Conservation (phyloP, 169 alveolate species). For the Cryptosporidium xiaoi region DNA sequence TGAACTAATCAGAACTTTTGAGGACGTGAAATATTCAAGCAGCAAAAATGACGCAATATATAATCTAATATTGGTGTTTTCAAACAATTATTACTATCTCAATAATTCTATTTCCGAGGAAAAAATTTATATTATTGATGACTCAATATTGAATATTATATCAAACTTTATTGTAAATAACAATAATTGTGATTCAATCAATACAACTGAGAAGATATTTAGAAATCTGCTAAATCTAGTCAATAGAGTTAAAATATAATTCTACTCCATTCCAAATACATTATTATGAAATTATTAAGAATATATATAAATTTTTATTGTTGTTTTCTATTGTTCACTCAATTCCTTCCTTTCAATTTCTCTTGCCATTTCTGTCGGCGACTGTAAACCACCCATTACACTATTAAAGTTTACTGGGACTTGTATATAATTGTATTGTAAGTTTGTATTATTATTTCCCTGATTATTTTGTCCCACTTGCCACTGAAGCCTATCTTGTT, state of each 20-base stretch:
- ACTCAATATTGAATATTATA: background rate
- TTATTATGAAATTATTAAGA: too few species aligned
- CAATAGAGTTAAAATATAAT: background rate
- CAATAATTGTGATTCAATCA: background rate
- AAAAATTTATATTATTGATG: slow-evolving; percentile 18
- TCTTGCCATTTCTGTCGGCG: slow-evolving; percentile 70
- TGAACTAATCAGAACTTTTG: slow-evolving; percentile 2
- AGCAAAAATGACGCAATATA: slow-evolving; percentile 11
- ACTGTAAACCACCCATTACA: slow-evolving; percentile 56
- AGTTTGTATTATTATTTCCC: background rate
- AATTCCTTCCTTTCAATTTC: slow-evolving; percentile 22
- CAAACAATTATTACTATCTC: slow-evolving; percentile 22
- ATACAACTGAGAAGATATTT: slow-evolving; percentile 9
- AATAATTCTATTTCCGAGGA: background rate
- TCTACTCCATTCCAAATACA: too few species aligned
- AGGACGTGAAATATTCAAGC: background rate
- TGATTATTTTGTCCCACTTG: background rate
- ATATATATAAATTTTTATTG: too few species aligned
- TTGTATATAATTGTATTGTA: slow-evolving; percentile 29
- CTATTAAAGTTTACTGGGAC: slow-evolving; percentile 47
- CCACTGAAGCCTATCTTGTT: slow-evolving; percentile 70
- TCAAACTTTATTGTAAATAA: slow-evolving; percentile 5
- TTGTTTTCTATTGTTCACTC: too few species aligned
- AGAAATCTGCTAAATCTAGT: background rate
- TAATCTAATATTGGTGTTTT: slow-evolving; percentile 18